Evolutionary conservation across 108 stramenopile species (phyloP), one percentile per base, ranked within the genome.

Genomic region (Fragilariopsis cylindrus): DNA sequence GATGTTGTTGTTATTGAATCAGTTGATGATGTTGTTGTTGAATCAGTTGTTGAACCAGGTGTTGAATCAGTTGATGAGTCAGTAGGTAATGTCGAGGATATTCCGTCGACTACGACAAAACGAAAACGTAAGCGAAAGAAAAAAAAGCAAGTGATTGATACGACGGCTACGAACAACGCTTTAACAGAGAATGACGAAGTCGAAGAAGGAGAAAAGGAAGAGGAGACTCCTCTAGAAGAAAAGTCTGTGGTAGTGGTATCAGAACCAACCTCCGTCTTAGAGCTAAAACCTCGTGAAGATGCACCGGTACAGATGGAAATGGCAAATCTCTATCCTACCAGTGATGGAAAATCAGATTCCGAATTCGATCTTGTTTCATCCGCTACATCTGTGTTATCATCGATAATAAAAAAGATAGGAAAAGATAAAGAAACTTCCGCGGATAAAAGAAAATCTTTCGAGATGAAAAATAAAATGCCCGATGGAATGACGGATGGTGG

Each of bases 271-370:
- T 47, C 65, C 65, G 5, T n/a, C 21, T 1, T 70, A 2, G 76
- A 70, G 15, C 66, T 69, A 4, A 70, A 64, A 44, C 69, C 71
- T 43, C 78, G 85, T 4, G 83, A 77, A n/a, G 53, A 83, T 55
- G 73, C 70, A 16, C 80, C 84, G 4, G 84, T 92, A 2, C 72
- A 82, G 5, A 65, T 90, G 72, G 48, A 85, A 71, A 84, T 90
- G 30, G 75, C 69, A 63, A 87, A 90, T 70, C 74, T 92, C 49
- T 15, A 53, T 30, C 30, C 30, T 30, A 30, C 30, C 30, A 30
- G 30, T 30, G 30, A 30, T 30, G 30, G 30, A 30, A 30, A 30
- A 30, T 30, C 30, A 30, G 30, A 30, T 30, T 30, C 30, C 30
- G 30, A 30, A 30, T 30, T 30, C 30, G 30, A 30, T 30, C 30